phyloP scores from a whole-genome alignment of 305 asterid genomes.

The Solanum hybrid region DNA sequence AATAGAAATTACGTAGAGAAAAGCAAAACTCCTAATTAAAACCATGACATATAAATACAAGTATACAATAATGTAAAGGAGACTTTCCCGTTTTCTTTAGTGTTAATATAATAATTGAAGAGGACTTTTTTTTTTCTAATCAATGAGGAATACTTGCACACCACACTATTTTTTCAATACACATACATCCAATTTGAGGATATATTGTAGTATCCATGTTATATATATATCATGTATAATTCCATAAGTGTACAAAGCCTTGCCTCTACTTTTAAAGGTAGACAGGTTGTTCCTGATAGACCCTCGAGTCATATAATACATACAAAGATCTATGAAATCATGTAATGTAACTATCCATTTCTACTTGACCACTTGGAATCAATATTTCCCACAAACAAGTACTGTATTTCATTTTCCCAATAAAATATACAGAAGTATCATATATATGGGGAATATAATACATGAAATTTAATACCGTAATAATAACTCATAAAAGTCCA shows the following conservation, averaged over 20 bases:
- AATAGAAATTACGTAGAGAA: neutral
- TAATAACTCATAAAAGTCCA: neutral
- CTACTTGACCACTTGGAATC: neutral
- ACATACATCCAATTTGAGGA: neutral
- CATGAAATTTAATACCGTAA: neutral
- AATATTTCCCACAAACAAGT: neutral
- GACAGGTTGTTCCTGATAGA: no score
- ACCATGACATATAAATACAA: neutral
- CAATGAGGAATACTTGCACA: neutral
- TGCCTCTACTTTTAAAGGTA: neutral
- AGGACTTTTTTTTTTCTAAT: neutral
- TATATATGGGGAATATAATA: neutral
- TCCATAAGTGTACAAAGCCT: neutral
- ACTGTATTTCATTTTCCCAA: neutral
- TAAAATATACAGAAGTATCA: neutral
- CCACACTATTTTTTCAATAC: neutral
- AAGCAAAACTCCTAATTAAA: neutral
- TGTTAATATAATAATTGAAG: neutral
- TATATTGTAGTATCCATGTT: neutral
- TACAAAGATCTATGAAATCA: neutral
- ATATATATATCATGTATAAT: no score
- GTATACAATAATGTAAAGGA: neutral
- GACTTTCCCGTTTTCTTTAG: neutral
- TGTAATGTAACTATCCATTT: neutral
- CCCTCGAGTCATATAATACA: neutral